Percentiles rank a stretch among this genome's conserved stretches.
These are phyloP conservation scores for Phytophthora idaei DNA, from an alignment of 352 stramenopile genomes.

Conservation along the genomic window DNA sequence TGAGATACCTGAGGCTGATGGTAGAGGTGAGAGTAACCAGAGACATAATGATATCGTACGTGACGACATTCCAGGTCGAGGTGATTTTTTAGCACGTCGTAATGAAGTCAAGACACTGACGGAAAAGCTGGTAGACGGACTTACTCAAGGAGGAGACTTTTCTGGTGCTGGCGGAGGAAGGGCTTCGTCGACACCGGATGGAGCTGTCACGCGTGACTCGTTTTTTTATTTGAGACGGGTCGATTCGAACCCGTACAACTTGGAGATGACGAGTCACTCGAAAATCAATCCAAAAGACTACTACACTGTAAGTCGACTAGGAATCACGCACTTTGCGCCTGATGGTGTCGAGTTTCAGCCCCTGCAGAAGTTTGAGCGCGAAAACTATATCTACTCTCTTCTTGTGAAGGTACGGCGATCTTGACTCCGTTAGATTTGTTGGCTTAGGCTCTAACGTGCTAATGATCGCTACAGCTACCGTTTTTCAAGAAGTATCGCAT, in stretches of 20 bases:
- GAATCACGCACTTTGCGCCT: constrained; percentile 88
- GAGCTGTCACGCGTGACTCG: constrained; percentile 42
- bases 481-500: constrained; percentile 91
- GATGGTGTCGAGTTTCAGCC: constrained; percentile 87
- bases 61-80: constrained; percentile 26
- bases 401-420: constrained; percentile 58
- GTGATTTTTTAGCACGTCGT: constrained; percentile 52
- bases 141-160: constrained; percentile 22
- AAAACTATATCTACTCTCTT: constrained; percentile 90
- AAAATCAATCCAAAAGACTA: constrained; percentile 82
- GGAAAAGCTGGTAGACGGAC: constrained; percentile 56
- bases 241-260: constrained; percentile 81
- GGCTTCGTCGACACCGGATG: constrained; percentile 1
- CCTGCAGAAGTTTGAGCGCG: constrained; percentile 90
- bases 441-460: background rate
- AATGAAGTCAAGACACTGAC: constrained; percentile 67
- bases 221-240: constrained; percentile 80
- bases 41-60: background rate
- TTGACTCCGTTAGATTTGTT: background rate
- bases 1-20: background rate
- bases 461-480: constrained; percentile 45
- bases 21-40: constrained; percentile 2
- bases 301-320: constrained; percentile 89
- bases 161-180: background rate
- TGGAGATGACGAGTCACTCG: constrained; percentile 67